Conservation (phyloP, 257 asterid genomes). For the Solanum pennellii region DNA sequence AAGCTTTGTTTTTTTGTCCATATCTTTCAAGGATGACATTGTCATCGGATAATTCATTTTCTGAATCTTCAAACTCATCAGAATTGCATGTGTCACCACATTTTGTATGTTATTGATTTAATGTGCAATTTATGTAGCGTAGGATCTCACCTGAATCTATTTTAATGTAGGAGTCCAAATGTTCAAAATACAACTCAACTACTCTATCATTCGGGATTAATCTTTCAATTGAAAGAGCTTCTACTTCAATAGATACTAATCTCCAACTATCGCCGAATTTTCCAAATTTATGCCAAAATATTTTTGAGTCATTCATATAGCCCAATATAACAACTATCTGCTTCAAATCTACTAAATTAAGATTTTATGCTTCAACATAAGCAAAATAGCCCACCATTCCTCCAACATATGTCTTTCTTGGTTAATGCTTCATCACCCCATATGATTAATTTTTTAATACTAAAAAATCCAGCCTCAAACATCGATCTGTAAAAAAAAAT, state of each 20-base stretch:
- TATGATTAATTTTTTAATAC: too few relatives aligned
- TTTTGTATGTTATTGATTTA: background rate
- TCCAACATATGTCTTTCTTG: too few relatives aligned
- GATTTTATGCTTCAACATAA: background rate
- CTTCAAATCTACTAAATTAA: too few relatives aligned
- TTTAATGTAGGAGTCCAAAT: background rate
- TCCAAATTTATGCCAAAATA: background rate
- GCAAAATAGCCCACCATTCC: background rate
- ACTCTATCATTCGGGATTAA: background rate
- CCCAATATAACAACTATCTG: too few relatives aligned
- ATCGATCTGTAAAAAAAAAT: too few relatives aligned
- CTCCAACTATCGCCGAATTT: background rate
- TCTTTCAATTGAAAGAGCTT: background rate
- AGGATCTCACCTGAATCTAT: background rate
- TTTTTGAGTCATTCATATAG: background rate
- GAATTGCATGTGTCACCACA: background rate
- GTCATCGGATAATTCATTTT: background rate
- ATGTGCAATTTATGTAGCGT: background rate
- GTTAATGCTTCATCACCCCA: too few relatives aligned
- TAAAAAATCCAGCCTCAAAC: too few relatives aligned
- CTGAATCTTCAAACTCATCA: background rate
- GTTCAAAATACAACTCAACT: background rate
- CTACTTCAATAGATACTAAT: background rate
- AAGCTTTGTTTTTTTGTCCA: background rate
- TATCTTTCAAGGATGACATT: background rate